Evolutionary conservation across 129 eudicot genomes (phyloP), one percentile per base, ranked within the genome.

Genomic region (Tagetes patula): DNA sequence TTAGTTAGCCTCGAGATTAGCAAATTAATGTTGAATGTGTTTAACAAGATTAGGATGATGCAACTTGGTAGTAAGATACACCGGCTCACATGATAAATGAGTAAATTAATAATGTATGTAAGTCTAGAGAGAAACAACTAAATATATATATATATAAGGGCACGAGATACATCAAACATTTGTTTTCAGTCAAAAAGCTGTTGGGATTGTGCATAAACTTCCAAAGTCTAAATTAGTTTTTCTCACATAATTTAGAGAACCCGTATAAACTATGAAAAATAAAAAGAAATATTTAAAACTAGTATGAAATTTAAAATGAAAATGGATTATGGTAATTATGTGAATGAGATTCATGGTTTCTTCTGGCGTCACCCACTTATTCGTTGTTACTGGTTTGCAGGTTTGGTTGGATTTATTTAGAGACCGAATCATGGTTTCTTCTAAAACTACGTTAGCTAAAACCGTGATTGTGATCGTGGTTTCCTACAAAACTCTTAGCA

Each of bases 1-100:
- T 38, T 20, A 20, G 27, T 56, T 60, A 69, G 62, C 54, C 75
- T 50, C 40, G 38, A 62, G 37, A 58, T 38, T 30, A 39, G 43
- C 39, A 40, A 6, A 20, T 20, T 20, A 20, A n/a, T 52, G 64
- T 39, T 41, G 33, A 8, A 53, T 70, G 52, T 39, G 2, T 70
- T 63, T 53, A 6, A 1, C 41, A 40, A 40, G 53, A 70, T 9
- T 71, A 66, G 7, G 42, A 6, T 41, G 54, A 31, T n/a, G 52
- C 74, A 70, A 70, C 64, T 70, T 70, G 74, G 65, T n/a, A 53
- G 11, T 56, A 71, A 71, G 34, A 70, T 41, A 67, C 65, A 37
- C 27, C 38, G 27, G 27, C 27, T 20, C 74, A 72, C 69, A 72
- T 73, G 77, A 53, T 49, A 46, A 46, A 62, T 69, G 37, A 61